phyloP scores from a whole-genome alignment of 2,329 filamentous ascomycete species.

The Colletotrichum euphorbiae region DNA sequence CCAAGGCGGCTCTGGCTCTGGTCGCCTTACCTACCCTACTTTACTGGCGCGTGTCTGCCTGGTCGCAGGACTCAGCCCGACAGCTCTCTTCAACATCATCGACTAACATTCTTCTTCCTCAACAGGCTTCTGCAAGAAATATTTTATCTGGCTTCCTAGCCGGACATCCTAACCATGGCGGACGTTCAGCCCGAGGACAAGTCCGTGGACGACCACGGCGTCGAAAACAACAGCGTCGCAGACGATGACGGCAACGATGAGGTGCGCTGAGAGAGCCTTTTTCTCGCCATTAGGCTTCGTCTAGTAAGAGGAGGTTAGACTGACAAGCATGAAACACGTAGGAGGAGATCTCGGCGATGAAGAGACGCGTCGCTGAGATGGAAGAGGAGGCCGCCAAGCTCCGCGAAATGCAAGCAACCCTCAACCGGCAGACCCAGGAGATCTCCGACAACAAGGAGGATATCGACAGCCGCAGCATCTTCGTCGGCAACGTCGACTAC shows the following conservation, averaged over 20 bases:
- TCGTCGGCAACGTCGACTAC: constrained; percentile 99
- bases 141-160: background rate
- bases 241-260: constrained; percentile 60
- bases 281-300: constrained; percentile 32
- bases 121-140: background rate
- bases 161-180: constrained; percentile 42
- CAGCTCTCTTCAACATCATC: background rate
- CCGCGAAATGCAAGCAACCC: constrained; percentile 85
- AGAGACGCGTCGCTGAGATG: constrained; percentile 88
- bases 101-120: background rate
- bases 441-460: constrained; percentile 90
- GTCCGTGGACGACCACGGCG: constrained; percentile 47
- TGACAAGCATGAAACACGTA: constrained; percentile 46
- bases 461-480: constrained; percentile 93
- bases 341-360: constrained; percentile 90
- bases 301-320: constrained; percentile 41
- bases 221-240: constrained; percentile 44
- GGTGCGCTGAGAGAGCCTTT: constrained; percentile 50
- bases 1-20: constrained; percentile 5
- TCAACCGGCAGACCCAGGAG: constrained; percentile 87
- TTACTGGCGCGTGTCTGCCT: constrained; percentile 25
- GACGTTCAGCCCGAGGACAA: constrained; percentile 47
- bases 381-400: constrained; percentile 89
- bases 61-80: constrained; percentile 9
- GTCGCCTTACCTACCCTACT: constrained; percentile 14